Evolutionary conservation across 2,329 filamentous ascomycete genomes (phyloP).

Genomic region (Microthyrium microscopicum): DNA sequence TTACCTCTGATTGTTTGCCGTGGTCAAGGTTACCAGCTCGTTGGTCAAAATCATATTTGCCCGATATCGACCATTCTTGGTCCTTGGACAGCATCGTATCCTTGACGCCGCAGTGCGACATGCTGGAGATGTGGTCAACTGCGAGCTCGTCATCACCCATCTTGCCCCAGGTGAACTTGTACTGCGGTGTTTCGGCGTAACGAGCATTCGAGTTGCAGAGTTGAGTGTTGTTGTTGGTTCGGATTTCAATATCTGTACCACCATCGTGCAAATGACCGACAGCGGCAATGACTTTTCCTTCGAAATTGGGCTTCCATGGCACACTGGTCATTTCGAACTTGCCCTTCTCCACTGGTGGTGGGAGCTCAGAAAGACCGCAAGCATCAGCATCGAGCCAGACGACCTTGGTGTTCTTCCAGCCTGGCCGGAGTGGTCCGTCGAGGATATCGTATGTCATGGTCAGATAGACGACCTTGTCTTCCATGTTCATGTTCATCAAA

Average conservation of each 20-base stretch:
- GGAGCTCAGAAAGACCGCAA: conserved; percentile 5
- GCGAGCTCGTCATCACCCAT: conserved; percentile 3
- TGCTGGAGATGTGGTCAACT: conserved; percentile 3
- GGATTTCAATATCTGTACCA: background rate
- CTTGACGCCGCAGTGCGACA: conserved; percentile 2
- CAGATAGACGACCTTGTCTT: conserved; percentile 5
- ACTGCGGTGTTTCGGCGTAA: conserved; percentile 5
- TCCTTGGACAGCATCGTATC: conserved; percentile 2
- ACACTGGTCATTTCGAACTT: conserved; percentile 3
- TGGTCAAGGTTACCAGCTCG: conserved; percentile 1
- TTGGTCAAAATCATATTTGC: conserved; percentile 5
- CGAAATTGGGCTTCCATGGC: conserved; percentile 7
- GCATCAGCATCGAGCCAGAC: conserved; percentile 6
- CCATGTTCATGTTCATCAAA: conserved; percentile 8
- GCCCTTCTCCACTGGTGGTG: conserved; percentile 1
- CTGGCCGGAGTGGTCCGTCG: conserved; percentile 2
- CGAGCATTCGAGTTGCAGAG: conserved; percentile 1
- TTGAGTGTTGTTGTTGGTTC: background rate
- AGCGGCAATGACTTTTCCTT: conserved; percentile 3
- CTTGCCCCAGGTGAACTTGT: background rate
- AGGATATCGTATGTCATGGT: conserved; percentile 6
- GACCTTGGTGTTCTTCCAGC: conserved; percentile 2
- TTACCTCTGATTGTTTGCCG: conserved; percentile 1
- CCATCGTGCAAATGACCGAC: conserved; percentile 4
- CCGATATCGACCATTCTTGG: conserved; percentile 4